These are phyloP conservation scores for Microbotryum silenes-acaulis DNA, from an alignment of 1,284 basidiomycete genomes.

Conservation along the genomic window DNA sequence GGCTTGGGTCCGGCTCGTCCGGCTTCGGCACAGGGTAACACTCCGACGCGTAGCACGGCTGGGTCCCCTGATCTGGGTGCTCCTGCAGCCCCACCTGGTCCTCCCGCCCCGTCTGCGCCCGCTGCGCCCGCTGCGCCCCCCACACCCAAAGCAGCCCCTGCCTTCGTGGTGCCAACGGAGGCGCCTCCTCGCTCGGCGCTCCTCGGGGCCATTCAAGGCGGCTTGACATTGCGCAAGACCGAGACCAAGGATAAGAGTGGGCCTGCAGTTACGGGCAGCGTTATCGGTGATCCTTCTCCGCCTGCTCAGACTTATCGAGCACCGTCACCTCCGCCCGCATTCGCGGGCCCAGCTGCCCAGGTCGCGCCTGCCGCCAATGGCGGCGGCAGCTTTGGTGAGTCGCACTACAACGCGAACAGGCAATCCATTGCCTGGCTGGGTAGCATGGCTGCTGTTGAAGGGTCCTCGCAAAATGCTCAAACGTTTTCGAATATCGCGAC, in stretches of 20 bases:
- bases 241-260: constrained; percentile 77
- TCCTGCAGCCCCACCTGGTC: constrained; percentile 37
- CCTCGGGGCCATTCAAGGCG: constrained; percentile 73
- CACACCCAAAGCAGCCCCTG: constrained; percentile 25
- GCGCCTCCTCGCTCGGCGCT: constrained; percentile 60
- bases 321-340: not conserved
- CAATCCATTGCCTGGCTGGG: constrained; percentile 89
- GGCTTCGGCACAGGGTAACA: constrained; percentile 55
- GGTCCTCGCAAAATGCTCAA: constrained; percentile 13
- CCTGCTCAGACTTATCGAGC: constrained; percentile 59
- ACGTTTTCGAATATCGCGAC: constrained; percentile 46
- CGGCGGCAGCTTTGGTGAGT: not conserved
- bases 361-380: not conserved
- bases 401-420: constrained; percentile 46
- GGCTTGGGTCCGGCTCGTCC: constrained; percentile 23
- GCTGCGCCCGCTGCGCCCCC: constrained; percentile 40
- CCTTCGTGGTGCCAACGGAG: not conserved
- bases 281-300: constrained; percentile 65
- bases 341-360: not conserved
- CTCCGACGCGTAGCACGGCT: constrained; percentile 33
- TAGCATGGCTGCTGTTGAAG: constrained; percentile 68
- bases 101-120: constrained; percentile 40
- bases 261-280: constrained; percentile 61
- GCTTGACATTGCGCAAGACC: constrained; percentile 64
- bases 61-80: constrained; percentile 26